A percentile compares a stretch with the other conserved stretches of the same genome.
phyloP scores from a whole-genome alignment of 2,329 filamentous ascomycete genomes.

The Aspergillus piperis region DNA sequence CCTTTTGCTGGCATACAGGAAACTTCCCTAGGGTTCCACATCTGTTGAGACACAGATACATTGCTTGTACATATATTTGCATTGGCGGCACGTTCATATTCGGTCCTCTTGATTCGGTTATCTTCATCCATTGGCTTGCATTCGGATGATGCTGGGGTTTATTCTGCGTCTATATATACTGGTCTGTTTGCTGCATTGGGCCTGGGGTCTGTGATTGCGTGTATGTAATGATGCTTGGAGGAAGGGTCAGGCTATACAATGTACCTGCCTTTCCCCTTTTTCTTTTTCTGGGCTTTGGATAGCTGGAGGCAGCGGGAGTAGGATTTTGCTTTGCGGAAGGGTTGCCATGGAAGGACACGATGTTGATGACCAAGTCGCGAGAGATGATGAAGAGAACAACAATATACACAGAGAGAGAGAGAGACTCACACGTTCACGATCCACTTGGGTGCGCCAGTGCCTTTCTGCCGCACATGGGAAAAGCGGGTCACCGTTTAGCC shows the following conservation, averaged over 20 bases:
- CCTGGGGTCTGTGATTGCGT: conserved; percentile 18
- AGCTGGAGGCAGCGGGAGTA: background rate
- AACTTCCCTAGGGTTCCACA: conserved; percentile 10
- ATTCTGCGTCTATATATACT: conserved; percentile 23
- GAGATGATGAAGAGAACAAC: background rate
- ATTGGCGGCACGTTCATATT: conserved; percentile 27
- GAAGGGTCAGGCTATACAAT: conserved; percentile 18
- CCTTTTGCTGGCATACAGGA: conserved; percentile 21
- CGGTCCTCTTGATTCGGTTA: conserved; percentile 13
- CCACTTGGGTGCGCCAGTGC: background rate
- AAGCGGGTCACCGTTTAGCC: background rate
- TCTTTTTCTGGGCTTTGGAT: background rate
- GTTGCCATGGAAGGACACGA: conserved; percentile 2
- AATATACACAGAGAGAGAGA: background rate
- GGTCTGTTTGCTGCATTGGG: conserved; percentile 19
- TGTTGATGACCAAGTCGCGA: conserved; percentile 5
- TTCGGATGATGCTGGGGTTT: conserved; percentile 9
- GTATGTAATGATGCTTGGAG: conserved; percentile 20
- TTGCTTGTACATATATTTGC: conserved; percentile 40
- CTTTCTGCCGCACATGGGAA: background rate
- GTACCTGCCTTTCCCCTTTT: conserved; percentile 10
- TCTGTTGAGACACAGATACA: conserved; percentile 22
- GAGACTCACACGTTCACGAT: background rate
- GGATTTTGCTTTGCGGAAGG: background rate
- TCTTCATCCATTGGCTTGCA: conserved; percentile 14